Base-by-base conservation (phyloP, 352 stramenopile genomes). In the Phytopythium mirpurense region DNA sequence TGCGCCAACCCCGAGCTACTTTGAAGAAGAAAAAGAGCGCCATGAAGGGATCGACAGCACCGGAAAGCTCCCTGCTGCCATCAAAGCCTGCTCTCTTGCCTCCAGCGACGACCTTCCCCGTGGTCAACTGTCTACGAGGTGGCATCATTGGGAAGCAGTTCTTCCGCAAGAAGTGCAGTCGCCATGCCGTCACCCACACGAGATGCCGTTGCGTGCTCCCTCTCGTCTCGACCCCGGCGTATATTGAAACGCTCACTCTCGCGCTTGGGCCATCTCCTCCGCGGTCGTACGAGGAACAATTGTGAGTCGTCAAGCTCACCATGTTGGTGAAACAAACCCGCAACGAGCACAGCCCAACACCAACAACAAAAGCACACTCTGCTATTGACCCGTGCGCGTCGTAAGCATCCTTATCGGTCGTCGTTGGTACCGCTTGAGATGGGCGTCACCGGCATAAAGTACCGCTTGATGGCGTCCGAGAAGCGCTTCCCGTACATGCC, bases 391-490 rank as follows among this genome's bases (percentile, higher is more conserved):
- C n/a, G n/a, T 21, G 40, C 8, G 19, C 10, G 29, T 45, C n/a
- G 34, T 51, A 41, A 16, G n/a, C 14, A 35, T 31, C 27, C n/a
- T 65, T 67, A 70, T 49, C 57, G 66, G 48, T 73, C 67, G 23
- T 74, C 60, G 29, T 80, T 81, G 14, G 41, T 65, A 34, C 55
- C 63, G 14, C 72, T 84, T 6, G 79, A 80, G 52, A 91, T 83
- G 47, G 80, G 75, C 34, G 92, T 96, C 45, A 99, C 91, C 2
- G 90, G 96, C 92, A 98, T 98, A 64, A 99, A 99, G 59, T 99
- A 99, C 37, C 93, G 71, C 16, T 94, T 80, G 65, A 99, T 98
- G 3, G 95, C 96, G 62, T 97, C 94, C 27, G 70, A 83, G 57
- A 99, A 98, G 16, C 96, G 86, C 59, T 97, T 95, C 29, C 94